Percentiles rank a stretch among this genome's conserved stretches.
phyloP scores from a whole-genome alignment of 2,329 filamentous ascomycete genomes.

The Pseudogymnoascus sp. region DNA sequence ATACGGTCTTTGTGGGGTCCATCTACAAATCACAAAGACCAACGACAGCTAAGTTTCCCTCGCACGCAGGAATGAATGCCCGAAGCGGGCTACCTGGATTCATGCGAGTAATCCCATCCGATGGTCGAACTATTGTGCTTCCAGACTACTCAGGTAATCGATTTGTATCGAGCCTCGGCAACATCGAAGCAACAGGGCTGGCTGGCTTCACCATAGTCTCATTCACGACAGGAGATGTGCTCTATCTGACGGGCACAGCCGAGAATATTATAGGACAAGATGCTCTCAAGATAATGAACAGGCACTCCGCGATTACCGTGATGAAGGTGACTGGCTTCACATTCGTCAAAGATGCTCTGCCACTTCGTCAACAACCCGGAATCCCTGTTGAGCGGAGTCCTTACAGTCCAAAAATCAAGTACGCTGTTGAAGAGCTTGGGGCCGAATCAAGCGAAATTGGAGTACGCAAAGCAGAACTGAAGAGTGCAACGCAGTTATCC shows the following conservation, averaged over 20 bases:
- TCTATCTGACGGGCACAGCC: conserved; percentile 22
- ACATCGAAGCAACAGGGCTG: conserved; percentile 17
- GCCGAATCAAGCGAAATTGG: background rate
- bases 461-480: background rate
- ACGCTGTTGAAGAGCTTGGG: conserved; percentile 14
- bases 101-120: conserved; percentile 16
- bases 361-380: conserved; percentile 17
- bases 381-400: conserved; percentile 19
- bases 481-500: background rate
- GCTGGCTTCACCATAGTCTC: conserved; percentile 20
- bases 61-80: conserved; percentile 22
- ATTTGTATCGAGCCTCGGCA: conserved; percentile 16
- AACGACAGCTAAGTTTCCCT: conserved; percentile 9
- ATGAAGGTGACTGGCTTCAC: conserved; percentile 17
- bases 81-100: conserved; percentile 20
- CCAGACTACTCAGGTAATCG: conserved; percentile 21
- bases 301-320: conserved; percentile 15
- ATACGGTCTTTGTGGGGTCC: background rate
- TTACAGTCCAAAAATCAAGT: conserved; percentile 21
- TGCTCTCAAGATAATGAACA: conserved; percentile 13
- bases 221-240: conserved; percentile 20
- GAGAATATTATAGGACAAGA: conserved; percentile 12
- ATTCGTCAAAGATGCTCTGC: conserved; percentile 16
- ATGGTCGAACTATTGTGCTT: conserved; percentile 16
- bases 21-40: background rate